Evolutionary conservation across 192 early-diverging fungal species (phyloP), one percentile per base, ranked within the genome.

Genomic region (Coemansia sp.): DNA sequence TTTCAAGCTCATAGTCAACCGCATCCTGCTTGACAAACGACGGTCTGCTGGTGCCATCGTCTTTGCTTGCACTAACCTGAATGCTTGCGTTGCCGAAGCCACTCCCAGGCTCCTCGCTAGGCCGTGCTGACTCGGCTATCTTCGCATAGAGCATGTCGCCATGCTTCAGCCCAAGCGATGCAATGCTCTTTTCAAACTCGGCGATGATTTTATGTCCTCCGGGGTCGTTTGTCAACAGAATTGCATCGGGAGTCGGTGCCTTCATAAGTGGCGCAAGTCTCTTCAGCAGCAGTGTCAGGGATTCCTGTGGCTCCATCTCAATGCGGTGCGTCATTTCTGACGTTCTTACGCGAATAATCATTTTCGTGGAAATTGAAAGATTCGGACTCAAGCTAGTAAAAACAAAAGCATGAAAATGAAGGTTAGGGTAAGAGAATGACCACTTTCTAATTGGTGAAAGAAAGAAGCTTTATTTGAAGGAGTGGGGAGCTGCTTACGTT

Each of bases 1-100:
- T 92, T 52, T 93, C 92, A 41, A 99, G 76, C 62, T 84, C 74
- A 55, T 87, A 85, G 72, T 99, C 97, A 0, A 98, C 88, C 1
- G 88, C 72, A 54, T 94, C 90, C 78, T 93, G 90, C 56, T 59
- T 15, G 26, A 76, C 55, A 61, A 64, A 69, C 18, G 52, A 18
- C 10, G 76, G 61, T 9, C 41, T 61, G 10, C 16, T 36, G 18
- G 42, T 19, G 11, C 43, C 43, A 9, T 52, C 32, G 1, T 59
- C 74, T 10, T 62, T 57, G 0, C 66, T 51, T 12, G 56, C n/a
- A 36, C 39, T 42, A 39, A 69, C 41, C 0, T 32, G 1, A 12
- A 60, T 48, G n/a, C 61, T 22, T 8, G 21, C 22, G 40, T 13
- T 56, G 54, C 41, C 43, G 9, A 21, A 9, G 36, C 37, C 21